Percentiles rank a stretch among this genome's conserved stretches.
Conservation (phyloP, 441 rosid genomes). For the Aquilaria agallochum region DNA sequence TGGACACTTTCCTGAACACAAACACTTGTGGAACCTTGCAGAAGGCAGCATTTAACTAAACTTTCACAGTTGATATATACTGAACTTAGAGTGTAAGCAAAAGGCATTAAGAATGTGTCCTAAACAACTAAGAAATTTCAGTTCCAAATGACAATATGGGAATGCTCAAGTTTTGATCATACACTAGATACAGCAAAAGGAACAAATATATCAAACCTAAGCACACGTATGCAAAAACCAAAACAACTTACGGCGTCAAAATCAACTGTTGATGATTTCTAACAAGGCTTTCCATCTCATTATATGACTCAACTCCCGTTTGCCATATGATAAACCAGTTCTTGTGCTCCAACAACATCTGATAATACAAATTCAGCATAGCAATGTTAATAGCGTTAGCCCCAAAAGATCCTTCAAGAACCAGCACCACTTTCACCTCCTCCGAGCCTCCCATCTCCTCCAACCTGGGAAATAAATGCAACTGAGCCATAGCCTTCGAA, state of each 20-base stretch:
- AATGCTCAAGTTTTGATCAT: too few species aligned
- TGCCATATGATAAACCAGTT: slow-evolving; percentile 82
- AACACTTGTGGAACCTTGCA: too few species aligned
- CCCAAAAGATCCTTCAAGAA: slow-evolving; percentile 79
- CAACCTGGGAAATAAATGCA: slow-evolving; percentile 39
- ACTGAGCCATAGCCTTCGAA: slow-evolving; percentile 46
- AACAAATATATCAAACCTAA: too few species aligned
- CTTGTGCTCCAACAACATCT: slow-evolving; percentile 52
- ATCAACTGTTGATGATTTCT: slow-evolving; percentile 56
- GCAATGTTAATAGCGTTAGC: slow-evolving; percentile 77
- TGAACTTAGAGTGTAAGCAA: too few species aligned
- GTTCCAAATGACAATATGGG: too few species aligned
- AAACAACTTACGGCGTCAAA: slow-evolving; percentile 56
- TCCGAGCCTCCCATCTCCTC: slow-evolving; percentile 26
- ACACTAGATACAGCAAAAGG: too few species aligned
- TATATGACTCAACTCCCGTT: slow-evolving; percentile 70
- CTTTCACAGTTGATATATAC: too few species aligned
- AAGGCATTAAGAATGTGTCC: too few species aligned
- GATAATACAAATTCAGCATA: slow-evolving; percentile 61
- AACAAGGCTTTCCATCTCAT: slow-evolving; percentile 94
- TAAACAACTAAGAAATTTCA: too few species aligned
- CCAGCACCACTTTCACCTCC: slow-evolving; percentile 53
- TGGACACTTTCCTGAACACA: too few species aligned
- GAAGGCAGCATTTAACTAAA: too few species aligned
- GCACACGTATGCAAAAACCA: too few species aligned